Evolutionary conservation across 2,329 filamentous ascomycete genomes (phyloP), one percentile per base, ranked within the genome.

Genomic region (Alternaria gansuensis): DNA sequence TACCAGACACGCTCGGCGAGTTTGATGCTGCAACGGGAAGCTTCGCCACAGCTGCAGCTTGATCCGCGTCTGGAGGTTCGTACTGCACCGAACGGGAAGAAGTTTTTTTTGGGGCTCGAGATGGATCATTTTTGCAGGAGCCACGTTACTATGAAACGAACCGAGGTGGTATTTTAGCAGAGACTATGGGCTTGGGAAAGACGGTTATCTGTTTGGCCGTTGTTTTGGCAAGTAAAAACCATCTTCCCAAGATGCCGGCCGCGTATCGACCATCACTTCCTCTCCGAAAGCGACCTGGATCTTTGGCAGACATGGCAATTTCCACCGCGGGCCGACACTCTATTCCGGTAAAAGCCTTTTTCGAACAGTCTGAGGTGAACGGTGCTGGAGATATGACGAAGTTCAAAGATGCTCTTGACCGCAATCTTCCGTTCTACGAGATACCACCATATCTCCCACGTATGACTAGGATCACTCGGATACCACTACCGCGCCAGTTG

Each of bases 1-100:
- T 96, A 96, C 68, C 94, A 98, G 74, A 84, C 88, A 50, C 85
- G 89, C 43, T 94, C 93, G 1, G 89, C 90, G 0, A 91, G 91
- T 4, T 75, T 89, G 28, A 97, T 98, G 93, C 79, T 97, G 17
- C 89, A 95, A 72, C 88, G 89, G 52, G 94, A 98, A 76, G 78
- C 84, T 5, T 83, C 87, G 23, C 87, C 90, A 0, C 82, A 83
- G 5, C 81, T 85, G 28, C 80, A 87, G 5, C 78, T 93, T 8
- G 93, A 97, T 75, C 92, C 93, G 9, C 85, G 93, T 5, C 79
- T 96, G 2, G 83, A 88, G 50, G 66, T 78, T 4, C 80, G 87
- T 1, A 69, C 71, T 2, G 88, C 90, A 49, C 90, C 91, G 29
- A 78, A 82, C 4, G 89, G 88, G 0, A 73, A 78, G 0, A 66